Evolutionary conservation across 2,329 filamentous ascomycete genomes (phyloP), one percentile per base, ranked within the genome.

Genomic region (Hypomyces rosellus): DNA sequence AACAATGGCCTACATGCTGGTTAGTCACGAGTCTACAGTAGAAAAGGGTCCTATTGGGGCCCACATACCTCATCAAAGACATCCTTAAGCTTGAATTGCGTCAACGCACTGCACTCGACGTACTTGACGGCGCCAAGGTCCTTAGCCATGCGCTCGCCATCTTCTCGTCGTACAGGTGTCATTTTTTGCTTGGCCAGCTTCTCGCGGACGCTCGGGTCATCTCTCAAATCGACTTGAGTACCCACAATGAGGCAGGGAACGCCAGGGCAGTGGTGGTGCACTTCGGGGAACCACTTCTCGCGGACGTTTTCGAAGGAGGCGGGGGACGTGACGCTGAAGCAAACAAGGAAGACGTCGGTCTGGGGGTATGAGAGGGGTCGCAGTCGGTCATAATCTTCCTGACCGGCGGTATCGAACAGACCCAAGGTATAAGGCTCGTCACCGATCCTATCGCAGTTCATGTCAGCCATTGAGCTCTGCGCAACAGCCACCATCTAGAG

Each of bases 281-380:
- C 93, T 73, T 99, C 93, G 42, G 93, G 93, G 64, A 96, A 96
- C 92, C 91, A 96, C 73, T 96, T 96, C 78, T 96, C 92, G 64
- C 91, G 85, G 46, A 97, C 93, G 86, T 99, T 99, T 70, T 99
- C 93, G 70, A 99, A 99, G 7, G 91, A 96, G 38, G 93, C 91
- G 38, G 92, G 93, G 42, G 92, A 96, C 51, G 91, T 96, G 65
- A 99, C 91, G 66, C 90, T 96, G 73, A 97, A 99, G 78, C 93
- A 99, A 62, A 99, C 91, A 53, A 99, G 86, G 76, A 99, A 97
- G 59, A 97, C 93, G 66, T 97, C 93, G 62, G 93, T 97, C 74
- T 97, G 93, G 1, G 93, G 93, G 69, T 99, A 99, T 56, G 93
- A 97, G 54, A 97, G 82, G 44, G 93, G 93, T 65, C 93, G 88